Evolutionary conservation across 1,284 basidiomycete genomes (phyloP).

Genomic region (Cryptococcus sp.): DNA sequence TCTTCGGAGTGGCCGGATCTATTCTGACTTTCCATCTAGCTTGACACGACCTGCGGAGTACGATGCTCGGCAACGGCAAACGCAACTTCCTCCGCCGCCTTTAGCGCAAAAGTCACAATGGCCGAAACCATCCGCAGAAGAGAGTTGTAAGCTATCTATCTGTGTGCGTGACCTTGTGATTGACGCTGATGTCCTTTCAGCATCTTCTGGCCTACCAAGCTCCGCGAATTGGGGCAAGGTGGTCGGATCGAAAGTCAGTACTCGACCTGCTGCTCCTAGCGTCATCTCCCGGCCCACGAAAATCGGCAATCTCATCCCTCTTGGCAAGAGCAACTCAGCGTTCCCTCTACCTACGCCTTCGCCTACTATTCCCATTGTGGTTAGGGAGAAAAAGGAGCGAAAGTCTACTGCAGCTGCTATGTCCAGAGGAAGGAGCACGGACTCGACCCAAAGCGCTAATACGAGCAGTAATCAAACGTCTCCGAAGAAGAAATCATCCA

Average conservation of each 20-base stretch:
- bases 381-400: constrained; percentile 35
- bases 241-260: constrained; percentile 30
- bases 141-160: constrained; percentile 23
- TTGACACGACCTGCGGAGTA: constrained; percentile 49
- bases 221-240: constrained; percentile 73
- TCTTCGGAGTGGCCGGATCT: not conserved
- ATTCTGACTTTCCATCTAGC: constrained; percentile 21
- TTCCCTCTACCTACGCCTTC: constrained; percentile 64
- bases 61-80: constrained; percentile 48
- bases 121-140: constrained; percentile 45
- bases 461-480: constrained; percentile 38
- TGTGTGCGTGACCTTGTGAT: not conserved
- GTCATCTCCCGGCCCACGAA: constrained; percentile 38
- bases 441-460: constrained; percentile 33
- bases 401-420: constrained; percentile 30
- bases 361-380: constrained; percentile 49
- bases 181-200: constrained; percentile 28
- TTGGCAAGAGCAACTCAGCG: constrained; percentile 40
- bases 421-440: constrained; percentile 39
- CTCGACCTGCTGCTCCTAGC: constrained; percentile 22
- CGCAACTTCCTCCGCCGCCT: constrained; percentile 32
- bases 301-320: constrained; percentile 42
- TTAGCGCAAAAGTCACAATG: constrained; percentile 36
- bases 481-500: constrained; percentile 40
- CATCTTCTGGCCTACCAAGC: constrained; percentile 66